Conservation (phyloP, 176 grass and related monocot genomes). For the Zoysia japonica region DNA sequence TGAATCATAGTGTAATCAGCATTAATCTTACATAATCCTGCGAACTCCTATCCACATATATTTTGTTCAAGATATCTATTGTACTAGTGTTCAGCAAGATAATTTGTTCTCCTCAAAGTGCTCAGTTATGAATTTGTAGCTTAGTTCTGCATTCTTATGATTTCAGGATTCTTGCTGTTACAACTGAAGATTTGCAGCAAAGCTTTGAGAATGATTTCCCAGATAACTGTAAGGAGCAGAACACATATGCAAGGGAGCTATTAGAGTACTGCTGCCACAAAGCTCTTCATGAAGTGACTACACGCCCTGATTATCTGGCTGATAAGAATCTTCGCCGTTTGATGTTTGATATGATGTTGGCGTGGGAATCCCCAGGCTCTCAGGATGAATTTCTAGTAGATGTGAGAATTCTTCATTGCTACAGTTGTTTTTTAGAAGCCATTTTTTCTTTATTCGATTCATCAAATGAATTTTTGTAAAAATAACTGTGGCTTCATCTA, state of each 20-base stretch:
- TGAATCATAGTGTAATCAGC: constrained; percentile 8
- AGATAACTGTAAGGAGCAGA: constrained; percentile 35
- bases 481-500: background rate
- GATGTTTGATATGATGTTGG: constrained; percentile 94
- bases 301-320: constrained; percentile 65
- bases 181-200: constrained; percentile 57
- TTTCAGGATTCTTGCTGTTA: constrained; percentile 80
- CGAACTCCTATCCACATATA: background rate
- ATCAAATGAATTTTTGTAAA: constrained; percentile 5
- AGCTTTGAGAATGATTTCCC: constrained; percentile 63
- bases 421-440: constrained; percentile 19
- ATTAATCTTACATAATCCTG: constrained; percentile 19
- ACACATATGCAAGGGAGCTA: constrained; percentile 60
- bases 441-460: background rate
- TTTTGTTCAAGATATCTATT: constrained; percentile 5
- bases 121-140: constrained; percentile 32
- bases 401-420: constrained; percentile 52
- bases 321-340: constrained; percentile 70
- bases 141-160: constrained; percentile 28
- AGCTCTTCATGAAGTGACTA: constrained; percentile 70
- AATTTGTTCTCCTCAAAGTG: constrained; percentile 14
- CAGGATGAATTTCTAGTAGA: constrained; percentile 49
- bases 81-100: background rate
- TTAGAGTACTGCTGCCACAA: constrained; percentile 82
- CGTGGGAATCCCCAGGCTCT: constrained; percentile 64